Evolutionary conservation across 2,329 filamentous ascomycete genomes (phyloP).

Genomic region (Immersiporthe knoxdaviesiana): DNA sequence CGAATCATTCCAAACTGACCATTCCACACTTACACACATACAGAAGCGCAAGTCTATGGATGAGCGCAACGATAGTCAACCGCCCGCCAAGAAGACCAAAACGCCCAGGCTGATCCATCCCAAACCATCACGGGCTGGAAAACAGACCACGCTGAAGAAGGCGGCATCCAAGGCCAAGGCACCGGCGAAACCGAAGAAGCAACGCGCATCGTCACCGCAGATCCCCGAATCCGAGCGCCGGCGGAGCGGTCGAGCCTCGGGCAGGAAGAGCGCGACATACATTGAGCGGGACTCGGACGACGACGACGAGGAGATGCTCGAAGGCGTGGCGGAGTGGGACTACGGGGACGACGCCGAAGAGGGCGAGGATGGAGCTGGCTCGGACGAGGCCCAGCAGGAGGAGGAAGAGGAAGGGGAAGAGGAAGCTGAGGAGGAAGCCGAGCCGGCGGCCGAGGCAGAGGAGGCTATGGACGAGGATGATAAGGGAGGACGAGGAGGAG

Average conservation of each 20-base stretch:
- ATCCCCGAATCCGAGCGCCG: conserved; percentile 52
- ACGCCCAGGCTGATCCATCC: conserved; percentile 31
- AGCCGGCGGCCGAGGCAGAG: conserved; percentile 14
- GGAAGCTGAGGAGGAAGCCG: conserved; percentile 29
- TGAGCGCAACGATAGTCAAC: conserved; percentile 52
- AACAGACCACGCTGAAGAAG: conserved; percentile 36
- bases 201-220: conserved; percentile 37
- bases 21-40: not conserved
- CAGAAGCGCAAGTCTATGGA: conserved; percentile 62
- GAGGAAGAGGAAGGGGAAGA: conserved; percentile 32
- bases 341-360: conserved; percentile 49
- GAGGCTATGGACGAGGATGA: conserved; percentile 18
- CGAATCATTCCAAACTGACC: too few species aligned
- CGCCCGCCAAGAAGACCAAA: conserved; percentile 46
- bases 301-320: conserved; percentile 64
- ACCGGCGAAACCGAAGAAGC: conserved; percentile 38
- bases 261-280: conserved; percentile 51
- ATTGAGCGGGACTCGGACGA: conserved; percentile 60
- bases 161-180: conserved; percentile 35
- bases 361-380: conserved; percentile 31
- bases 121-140: conserved; percentile 42
- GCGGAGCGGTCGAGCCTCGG: conserved; percentile 55
- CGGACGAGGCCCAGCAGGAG: conserved; percentile 34
- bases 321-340: conserved; percentile 63
- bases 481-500: conserved; percentile 16